Evolutionary conservation across 768 basidiomycete genomes (phyloP).

Genomic region (Cystofilobasidium capitatum): DNA sequence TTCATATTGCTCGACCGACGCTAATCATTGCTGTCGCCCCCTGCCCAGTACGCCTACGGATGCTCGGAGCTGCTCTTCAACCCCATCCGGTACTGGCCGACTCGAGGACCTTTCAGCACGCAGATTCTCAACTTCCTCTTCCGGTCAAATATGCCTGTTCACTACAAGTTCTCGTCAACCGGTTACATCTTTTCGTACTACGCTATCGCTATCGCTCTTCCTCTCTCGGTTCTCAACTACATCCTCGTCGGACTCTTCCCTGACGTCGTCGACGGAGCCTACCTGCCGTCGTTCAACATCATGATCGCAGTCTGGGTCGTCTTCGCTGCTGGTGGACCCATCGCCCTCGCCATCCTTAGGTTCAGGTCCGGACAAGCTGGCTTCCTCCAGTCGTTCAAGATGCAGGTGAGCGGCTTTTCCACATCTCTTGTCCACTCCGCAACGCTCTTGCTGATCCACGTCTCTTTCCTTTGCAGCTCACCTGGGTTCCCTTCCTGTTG

Average conservation of each 20-base stretch:
- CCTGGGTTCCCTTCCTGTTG: conserved; percentile 27
- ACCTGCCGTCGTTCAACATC: not conserved
- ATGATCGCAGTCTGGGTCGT: conserved; percentile 8
- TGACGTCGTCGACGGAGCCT: conserved; percentile 30
- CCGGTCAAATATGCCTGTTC: conserved; percentile 43
- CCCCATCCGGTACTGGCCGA: conserved; percentile 53
- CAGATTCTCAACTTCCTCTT: conserved; percentile 38
- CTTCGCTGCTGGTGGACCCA: not conserved
- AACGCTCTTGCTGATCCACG: too few species aligned
- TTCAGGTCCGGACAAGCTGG: conserved; percentile 35
- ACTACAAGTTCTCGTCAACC: conserved; percentile 49
- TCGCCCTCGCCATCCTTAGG: conserved; percentile 30
- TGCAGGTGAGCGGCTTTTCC: too few species aligned
- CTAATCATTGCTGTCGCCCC: too few species aligned
- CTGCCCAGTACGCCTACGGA: conserved; percentile 39
- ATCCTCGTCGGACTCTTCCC: conserved; percentile 32
- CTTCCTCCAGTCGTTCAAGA: conserved; percentile 32
- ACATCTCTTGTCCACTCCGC: too few species aligned
- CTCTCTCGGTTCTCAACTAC: conserved; percentile 11
- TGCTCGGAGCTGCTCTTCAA: conserved; percentile 68
- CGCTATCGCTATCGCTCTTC: conserved; percentile 1
- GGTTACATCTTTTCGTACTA: conserved; percentile 40
- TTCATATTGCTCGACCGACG: not conserved
- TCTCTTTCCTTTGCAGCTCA: too few species aligned
- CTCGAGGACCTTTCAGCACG: conserved; percentile 63